Evolutionary conservation across 148 eudicot genomes (phyloP), one percentile per base, ranked within the genome.

Genomic region (Rhododendron williamsianum): DNA sequence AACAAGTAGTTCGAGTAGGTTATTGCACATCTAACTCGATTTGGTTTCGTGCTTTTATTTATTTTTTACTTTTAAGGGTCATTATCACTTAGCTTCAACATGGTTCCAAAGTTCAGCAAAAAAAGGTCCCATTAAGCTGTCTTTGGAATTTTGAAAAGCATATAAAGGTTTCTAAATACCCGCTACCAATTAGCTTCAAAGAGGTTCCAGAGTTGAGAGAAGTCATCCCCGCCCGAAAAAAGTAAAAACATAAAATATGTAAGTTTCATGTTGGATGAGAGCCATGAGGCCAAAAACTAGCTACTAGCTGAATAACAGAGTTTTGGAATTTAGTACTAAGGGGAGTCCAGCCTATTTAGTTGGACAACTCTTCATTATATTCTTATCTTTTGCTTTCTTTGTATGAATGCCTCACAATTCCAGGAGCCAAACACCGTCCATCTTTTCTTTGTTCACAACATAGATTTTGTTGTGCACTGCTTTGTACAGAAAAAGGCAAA

Each of bases 1-100:
- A 81, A 82, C 86, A 10, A 80, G 72, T 54, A 30, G 41, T 65
- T 82, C 78, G 21, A 81, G 5, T 30, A 11, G 74, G 13, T 72
- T 74, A 60, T 6, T 74, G 30, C 83, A 54, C 25, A 16, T 30
- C 45, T 52, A 54, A 52, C 35, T 48, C 0, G 38, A 71, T 33
- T 12, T 33, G 18, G 76, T 71, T 71, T 30, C 38, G 3, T 27
- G 36, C 7, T 25, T 4, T 69, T 69, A 10, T 67, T 67, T 67
- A 3, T 4, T 27, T 3, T 11, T 8, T 3, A 58, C 7, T 19
- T 58, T 18, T 11, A 71, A 12, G 76, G 38, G 7, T 30, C 38
- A 30, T 30, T 13, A 71, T 71, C 38, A 30, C 41, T 13, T 71
- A 27, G 19, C 76, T 71, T 69, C 35, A 10, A 71, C 18, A 4